Percentiles rank a stretch among this genome's conserved stretches.
Conservation (phyloP, 2,329 filamentous ascomycete genomes). For the Stagonosporopsis chrysanthemi region DNA sequence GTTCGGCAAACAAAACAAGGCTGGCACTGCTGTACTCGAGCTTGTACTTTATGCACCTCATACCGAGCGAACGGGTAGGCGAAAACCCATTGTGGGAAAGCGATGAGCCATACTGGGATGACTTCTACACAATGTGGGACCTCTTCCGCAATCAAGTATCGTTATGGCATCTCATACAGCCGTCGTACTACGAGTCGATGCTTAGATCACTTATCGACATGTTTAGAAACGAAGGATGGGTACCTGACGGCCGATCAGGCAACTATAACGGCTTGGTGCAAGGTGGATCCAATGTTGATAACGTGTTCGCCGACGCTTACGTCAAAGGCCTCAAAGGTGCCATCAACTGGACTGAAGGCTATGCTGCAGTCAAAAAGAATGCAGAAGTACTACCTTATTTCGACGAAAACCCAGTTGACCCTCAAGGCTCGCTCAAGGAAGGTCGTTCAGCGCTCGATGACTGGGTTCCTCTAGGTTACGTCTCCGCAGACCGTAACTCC, state of each 20-base stretch:
- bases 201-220: conserved; percentile 74
- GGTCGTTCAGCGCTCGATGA: conserved; percentile 54
- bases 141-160: conserved; percentile 64
- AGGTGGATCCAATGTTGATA: conserved; percentile 48
- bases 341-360: conserved; percentile 76
- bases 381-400: conserved; percentile 63
- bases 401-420: conserved; percentile 46
- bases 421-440: conserved; percentile 51
- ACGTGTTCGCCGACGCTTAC: conserved; percentile 70
- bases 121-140: conserved; percentile 79
- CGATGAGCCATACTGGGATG: conserved; percentile 71
- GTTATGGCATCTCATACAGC: conserved; percentile 68
- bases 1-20: conserved; percentile 40
- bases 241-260: conserved; percentile 71
- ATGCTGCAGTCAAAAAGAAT: conserved; percentile 75
- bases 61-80: conserved; percentile 53
- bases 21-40: conserved; percentile 45
- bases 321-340: conserved; percentile 67
- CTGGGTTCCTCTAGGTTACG: conserved; percentile 54
- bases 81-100: conserved; percentile 75
- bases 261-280: conserved; percentile 64
- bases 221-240: conserved; percentile 66
- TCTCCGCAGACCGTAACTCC: conserved; percentile 50
- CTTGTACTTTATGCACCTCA: conserved; percentile 49
- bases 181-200: conserved; percentile 69